Percentiles rank a stretch among this genome's conserved stretches.
Evolutionary conservation across 164 flowering plant genomes (phyloP).

Genomic region (Umbilicus rupestris): DNA sequence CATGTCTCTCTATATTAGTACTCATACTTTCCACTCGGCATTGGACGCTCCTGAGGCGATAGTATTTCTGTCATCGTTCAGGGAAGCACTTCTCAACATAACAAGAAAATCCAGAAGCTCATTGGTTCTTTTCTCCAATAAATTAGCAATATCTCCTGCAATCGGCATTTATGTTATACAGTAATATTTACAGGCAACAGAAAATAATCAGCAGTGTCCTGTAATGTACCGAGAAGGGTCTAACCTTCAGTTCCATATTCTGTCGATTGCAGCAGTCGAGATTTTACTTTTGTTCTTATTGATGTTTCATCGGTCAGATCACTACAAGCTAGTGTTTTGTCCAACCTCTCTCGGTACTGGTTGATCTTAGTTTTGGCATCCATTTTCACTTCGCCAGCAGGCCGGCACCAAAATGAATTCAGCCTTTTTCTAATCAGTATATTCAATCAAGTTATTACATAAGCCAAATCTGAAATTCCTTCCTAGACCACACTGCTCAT

Average conservation of each 20-base stretch:
- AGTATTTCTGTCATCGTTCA: constrained; percentile 17
- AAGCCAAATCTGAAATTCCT: no score
- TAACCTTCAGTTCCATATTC: not conserved
- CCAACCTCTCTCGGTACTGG: constrained; percentile 7
- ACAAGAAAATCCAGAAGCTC: constrained; percentile 50
- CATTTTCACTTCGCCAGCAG: not conserved
- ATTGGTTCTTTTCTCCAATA: constrained; percentile 29
- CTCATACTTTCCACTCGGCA: constrained; percentile 68
- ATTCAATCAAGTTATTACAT: not conserved
- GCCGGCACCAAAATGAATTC: not conserved
- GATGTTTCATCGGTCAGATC: not conserved
- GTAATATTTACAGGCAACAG: not conserved
- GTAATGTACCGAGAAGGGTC: no score
- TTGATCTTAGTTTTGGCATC: constrained; percentile 4
- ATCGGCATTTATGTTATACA: not conserved
- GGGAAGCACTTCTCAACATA: constrained; percentile 59
- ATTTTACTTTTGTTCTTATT: not conserved
- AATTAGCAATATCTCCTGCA: constrained; percentile 31
- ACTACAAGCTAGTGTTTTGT: constrained; percentile 1
- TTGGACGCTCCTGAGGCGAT: constrained; percentile 23
- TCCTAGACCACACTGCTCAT: no score
- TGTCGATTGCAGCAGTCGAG: not conserved
- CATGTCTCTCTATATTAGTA: not conserved
- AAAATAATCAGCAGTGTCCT: not conserved
- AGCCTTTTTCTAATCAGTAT: not conserved